Base-by-base conservation (phyloP, 2,329 filamentous ascomycete species). In the Tolypocladium cylindrosporum region DNA sequence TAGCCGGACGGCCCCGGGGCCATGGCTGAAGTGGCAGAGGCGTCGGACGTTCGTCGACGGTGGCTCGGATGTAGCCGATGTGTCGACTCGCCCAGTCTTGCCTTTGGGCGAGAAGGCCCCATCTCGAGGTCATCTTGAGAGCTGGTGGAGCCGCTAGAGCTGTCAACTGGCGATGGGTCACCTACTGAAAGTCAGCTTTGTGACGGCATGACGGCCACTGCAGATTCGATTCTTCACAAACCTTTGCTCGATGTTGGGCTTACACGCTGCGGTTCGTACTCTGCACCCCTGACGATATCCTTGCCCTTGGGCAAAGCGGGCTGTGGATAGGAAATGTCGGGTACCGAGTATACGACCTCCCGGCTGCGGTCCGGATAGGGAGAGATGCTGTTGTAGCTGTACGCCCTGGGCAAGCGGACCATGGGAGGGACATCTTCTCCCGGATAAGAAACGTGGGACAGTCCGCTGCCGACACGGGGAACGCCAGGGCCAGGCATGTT, bases 381-480 rank as follows among this genome's bases (percentile, higher is more conserved):
- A 0, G 74, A 70, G 36, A 74, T 67, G 61, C 72, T 74, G 61
- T 65, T 72, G 64, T 74, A 77, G 64, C 75, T 79, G 65, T 78
- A 75, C 27, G 74, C 70, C 50, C 72, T 72, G 10, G 76, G 75
- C 54, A 77, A 60, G 19, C 70, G 69, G 8, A 72, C 68, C 50
- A 74, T 63, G 19, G 77, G 76, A 41, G 63, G 74, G 40, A 69
- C 69, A 57, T 76, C 71, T 48, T 71, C 68, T 13, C 72, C 68
- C 4, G 78, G 76, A 59, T 78, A 81, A 7, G 77, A 76, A 41
- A 78, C 75, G 60, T 74, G 71, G 0, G 79, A 77, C 11, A 79
- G 68, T 45, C 74, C 72, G 69, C 77, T 81, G 58, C 74, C 72
- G 39, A 77, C 73, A n/a, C 78, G 77, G n/a, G 78, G 74, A 1